Conservation (phyloP, 192 early-diverging fungal species). For the Coemansia sp. region DNA sequence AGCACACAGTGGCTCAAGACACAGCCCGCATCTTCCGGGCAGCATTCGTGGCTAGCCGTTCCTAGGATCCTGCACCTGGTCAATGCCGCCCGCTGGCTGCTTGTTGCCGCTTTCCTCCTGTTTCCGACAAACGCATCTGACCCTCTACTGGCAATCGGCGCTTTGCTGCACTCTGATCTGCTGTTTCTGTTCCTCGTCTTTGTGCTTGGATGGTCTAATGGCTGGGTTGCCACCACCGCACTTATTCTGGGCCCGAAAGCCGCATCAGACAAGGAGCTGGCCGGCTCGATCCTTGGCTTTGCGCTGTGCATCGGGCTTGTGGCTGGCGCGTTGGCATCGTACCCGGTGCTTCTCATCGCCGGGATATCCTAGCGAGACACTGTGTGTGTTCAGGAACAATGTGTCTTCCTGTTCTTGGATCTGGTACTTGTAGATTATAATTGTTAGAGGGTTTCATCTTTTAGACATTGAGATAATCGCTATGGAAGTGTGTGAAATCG, state of each 20-base stretch:
- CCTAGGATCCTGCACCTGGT: constrained; percentile 38
- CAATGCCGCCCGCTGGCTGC: constrained; percentile 38
- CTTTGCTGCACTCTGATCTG: constrained; percentile 38
- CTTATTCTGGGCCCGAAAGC: constrained; percentile 61
- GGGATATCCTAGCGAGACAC: constrained; percentile 47
- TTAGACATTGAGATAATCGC: background rate
- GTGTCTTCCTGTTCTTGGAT: too few relatives aligned
- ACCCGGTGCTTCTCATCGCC: constrained; percentile 39
- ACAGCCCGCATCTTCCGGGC: background rate
- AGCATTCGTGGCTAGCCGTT: constrained; percentile 1
- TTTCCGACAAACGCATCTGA: constrained; percentile 35
- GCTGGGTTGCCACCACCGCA: constrained; percentile 61
- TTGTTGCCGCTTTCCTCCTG: constrained; percentile 57
- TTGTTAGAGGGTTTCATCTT: constrained; percentile 4
- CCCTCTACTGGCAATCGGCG: constrained; percentile 1
- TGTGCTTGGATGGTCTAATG: constrained; percentile 67
- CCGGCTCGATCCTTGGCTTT: constrained; percentile 70
- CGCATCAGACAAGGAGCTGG: constrained; percentile 59
- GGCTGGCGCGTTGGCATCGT: constrained; percentile 59
- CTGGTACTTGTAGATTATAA: too few relatives aligned
- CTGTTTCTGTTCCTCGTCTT: constrained; percentile 54
- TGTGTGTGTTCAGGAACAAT: too few relatives aligned
- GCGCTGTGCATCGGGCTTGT: constrained; percentile 67
- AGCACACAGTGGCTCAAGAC: constrained; percentile 50
- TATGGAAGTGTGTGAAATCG: constrained; percentile 1